Conservation (phyloP, 805 yeast genomes). For the Lachancea mirantina region DNA sequence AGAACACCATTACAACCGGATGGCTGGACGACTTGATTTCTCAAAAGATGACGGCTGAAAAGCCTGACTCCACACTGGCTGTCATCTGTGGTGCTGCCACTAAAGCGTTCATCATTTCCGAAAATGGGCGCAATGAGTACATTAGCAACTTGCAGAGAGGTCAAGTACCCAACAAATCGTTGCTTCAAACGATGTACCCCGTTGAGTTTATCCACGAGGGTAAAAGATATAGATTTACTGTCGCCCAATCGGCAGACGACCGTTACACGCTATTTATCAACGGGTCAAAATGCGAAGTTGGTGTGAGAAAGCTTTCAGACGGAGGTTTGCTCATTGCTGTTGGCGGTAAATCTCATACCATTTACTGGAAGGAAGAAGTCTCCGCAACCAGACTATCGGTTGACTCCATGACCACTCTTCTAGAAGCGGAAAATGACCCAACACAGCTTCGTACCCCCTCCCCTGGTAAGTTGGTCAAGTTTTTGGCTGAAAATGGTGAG, state of each 20-base stretch:
- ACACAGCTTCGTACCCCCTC: constrained; percentile 98
- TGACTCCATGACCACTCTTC: constrained; percentile 87
- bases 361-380: constrained; percentile 97
- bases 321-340: constrained; percentile 87
- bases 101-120: constrained; percentile 80
- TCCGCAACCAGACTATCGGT: constrained; percentile 91
- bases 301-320: constrained; percentile 83
- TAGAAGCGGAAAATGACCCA: constrained; percentile 96
- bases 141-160: constrained; percentile 82
- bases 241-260: constrained; percentile 84
- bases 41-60: constrained; percentile 89
- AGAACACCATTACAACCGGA: constrained; percentile 94
- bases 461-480: constrained; percentile 95
- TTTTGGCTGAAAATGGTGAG: constrained; percentile 90
- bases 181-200: constrained; percentile 81
- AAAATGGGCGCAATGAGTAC: constrained; percentile 62
- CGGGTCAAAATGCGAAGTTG: constrained; percentile 84
- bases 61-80: constrained; percentile 88
- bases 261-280: constrained; percentile 84
- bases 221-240: constrained; percentile 86
- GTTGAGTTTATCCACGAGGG: constrained; percentile 96
- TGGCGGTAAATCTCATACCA: constrained; percentile 89
- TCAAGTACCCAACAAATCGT: constrained; percentile 80
- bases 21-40: constrained; percentile 97
- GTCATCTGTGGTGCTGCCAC: constrained; percentile 97